Conservation (phyloP, 2,329 filamentous ascomycete species). For the Xylariaceae sp. region DNA sequence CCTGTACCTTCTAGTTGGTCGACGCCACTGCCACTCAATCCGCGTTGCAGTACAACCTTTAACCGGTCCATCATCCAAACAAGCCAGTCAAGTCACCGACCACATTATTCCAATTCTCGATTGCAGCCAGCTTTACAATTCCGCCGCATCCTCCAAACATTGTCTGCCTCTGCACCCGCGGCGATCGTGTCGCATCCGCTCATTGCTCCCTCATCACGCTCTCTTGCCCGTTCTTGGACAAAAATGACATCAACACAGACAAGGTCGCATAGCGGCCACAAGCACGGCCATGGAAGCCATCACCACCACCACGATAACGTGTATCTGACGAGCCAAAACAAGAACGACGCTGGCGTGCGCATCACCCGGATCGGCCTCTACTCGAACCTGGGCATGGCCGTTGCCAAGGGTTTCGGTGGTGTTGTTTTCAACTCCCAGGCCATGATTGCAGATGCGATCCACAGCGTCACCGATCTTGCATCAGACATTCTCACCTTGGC, state of each 20-base stretch:
- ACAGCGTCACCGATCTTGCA: slow-evolving; percentile 90
- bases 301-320: slow-evolving; percentile 81
- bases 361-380: slow-evolving; percentile 86
- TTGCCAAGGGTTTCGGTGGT: slow-evolving; percentile 87
- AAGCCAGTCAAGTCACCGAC: slow-evolving; percentile 10
- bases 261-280: slow-evolving; percentile 47
- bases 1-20: slow-evolving; percentile 15
- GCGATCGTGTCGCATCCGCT: slow-evolving; percentile 2
- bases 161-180: slow-evolving; percentile 5
- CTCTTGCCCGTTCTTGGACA: slow-evolving; percentile 17
- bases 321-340: slow-evolving; percentile 75
- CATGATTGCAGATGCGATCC: slow-evolving; percentile 88
- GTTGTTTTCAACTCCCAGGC: slow-evolving; percentile 94
- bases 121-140: slow-evolving; percentile 13
- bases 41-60: slow-evolving; percentile 8
- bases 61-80: slow-evolving; percentile 7
- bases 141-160: slow-evolving; percentile 22
- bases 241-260: slow-evolving; percentile 38
- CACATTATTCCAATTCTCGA: slow-evolving; percentile 14
- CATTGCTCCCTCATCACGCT: slow-evolving; percentile 11
- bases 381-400: slow-evolving; percentile 89
- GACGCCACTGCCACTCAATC: slow-evolving; percentile 7
- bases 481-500: slow-evolving; percentile 91
- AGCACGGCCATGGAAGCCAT: slow-evolving; percentile 56
- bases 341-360: slow-evolving; percentile 85